Base-by-base conservation (phyloP, 1,284 basidiomycete genomes). In the Termitomyces sp. region DNA sequence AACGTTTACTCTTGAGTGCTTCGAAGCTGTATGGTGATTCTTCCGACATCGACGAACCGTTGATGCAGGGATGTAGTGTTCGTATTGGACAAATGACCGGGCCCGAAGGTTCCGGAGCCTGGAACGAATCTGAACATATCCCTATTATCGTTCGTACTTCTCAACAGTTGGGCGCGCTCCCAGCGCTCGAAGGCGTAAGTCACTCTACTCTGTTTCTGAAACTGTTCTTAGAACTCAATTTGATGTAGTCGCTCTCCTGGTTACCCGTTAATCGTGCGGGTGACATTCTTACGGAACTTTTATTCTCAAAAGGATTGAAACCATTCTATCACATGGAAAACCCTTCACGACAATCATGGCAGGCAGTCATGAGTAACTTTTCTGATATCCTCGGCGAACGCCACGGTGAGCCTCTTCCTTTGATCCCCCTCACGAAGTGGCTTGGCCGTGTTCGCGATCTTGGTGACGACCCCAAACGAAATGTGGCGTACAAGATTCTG, bases 21-120 rank as follows among this genome's bases (percentile, higher is more conserved):
- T 54, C 57, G 3, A 57, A 62, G 50, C 34, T 64, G 17, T 68
- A 63, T 56, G 65, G 62, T n/a, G 53, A 50, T 15, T 52, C 56
- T 1, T 46, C 36, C 31, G 50, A 49, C 33, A 47, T 57, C 7
- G 58, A 64, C 21, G 61, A 62, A 34, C 59, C 59, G 0, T 52
- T 61, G 12, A 28, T 70, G 17, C 55, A 53, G 15, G 62, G 58
- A 4, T 67, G 66, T 3, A 67, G 58, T 17, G 65, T 71, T 7
- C 64, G 71, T 36, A 67, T 74, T 44, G 72, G 71, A 5, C 72
- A 73, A 56, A 65, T 74, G 63, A 65, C 67, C 12, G 72, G 72
- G 4, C 58, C 68, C 4, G 70, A 68, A 45, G 63, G 63, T 1
- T 63, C 63, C n/a, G 72, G 71, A 3, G 68, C 66, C 1, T 74